These are phyloP conservation scores for Aschersonia sp. DNA, from an alignment of 2,329 filamentous ascomycete species.

Conservation along the genomic window DNA sequence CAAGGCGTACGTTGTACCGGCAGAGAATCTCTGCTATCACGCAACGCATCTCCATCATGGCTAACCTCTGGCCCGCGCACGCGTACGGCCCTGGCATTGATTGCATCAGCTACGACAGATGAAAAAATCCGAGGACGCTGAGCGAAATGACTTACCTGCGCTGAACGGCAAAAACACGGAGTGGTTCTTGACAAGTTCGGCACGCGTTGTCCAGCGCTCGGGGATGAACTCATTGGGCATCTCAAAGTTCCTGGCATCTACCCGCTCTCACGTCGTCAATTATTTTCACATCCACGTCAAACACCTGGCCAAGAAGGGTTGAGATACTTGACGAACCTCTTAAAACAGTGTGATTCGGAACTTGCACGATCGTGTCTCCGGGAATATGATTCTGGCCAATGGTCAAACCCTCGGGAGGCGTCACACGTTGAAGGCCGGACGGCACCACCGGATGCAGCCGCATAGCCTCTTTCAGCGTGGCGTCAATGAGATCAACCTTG, in stretches of 20 bases:
- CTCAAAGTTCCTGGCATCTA: conserved; percentile 15
- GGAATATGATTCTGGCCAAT: conserved; percentile 15
- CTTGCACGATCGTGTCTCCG: conserved; percentile 14
- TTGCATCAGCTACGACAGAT: background rate
- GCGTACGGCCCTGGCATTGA: conserved; percentile 1
- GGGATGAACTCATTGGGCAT: conserved; percentile 8
- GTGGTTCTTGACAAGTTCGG: conserved; percentile 8
- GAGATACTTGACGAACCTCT: conserved; percentile 1
- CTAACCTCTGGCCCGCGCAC: conserved; percentile 5
- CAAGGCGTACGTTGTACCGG: background rate
- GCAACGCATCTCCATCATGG: conserved; percentile 1
- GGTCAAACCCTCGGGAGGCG: conserved; percentile 18
- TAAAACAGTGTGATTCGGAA: conserved; percentile 12
- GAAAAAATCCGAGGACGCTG: background rate
- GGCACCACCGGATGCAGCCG: conserved; percentile 2
- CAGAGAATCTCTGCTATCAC: background rate
- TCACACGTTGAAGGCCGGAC: conserved; percentile 11
- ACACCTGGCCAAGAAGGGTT: too few species aligned
- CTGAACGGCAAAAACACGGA: conserved; percentile 5
- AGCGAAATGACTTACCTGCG: conserved; percentile 1
- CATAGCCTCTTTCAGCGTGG: conserved; percentile 2
- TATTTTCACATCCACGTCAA: too few species aligned
- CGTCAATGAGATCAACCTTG: conserved; percentile 1
- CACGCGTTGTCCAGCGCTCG: conserved; percentile 10
- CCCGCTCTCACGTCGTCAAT: background rate